Percentiles rank a stretch among this genome's conserved stretches.
Conservation (phyloP, 306 rosid genomes). For the Glycyrrhiza uralensis region DNA sequence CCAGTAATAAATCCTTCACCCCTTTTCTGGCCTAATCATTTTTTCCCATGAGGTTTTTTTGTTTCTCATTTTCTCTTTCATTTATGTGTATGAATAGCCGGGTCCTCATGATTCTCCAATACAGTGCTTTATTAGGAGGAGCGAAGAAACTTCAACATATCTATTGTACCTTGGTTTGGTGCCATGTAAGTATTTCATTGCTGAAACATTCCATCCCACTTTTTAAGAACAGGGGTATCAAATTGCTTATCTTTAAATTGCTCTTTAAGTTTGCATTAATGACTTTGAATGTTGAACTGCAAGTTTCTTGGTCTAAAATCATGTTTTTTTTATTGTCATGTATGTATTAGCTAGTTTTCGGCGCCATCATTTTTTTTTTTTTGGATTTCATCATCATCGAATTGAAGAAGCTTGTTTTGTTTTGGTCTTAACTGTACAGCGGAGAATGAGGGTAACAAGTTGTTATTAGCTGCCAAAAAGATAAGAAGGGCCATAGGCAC, state of each 20-base stretch:
- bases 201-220: not conserved
- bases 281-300: not conserved
- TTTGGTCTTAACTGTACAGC: slow-evolving; percentile 39
- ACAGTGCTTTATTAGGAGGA: slow-evolving; percentile 77
- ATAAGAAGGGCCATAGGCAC: slow-evolving; percentile 64
- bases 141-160: slow-evolving; percentile 59
- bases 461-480: slow-evolving; percentile 68
- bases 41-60: not conserved
- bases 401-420: slow-evolving; percentile 16
- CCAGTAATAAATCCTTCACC: slow-evolving; percentile 42
- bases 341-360: not conserved
- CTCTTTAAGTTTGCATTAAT: not conserved
- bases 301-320: not conserved
- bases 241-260: not conserved
- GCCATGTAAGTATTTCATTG: slow-evolving; percentile 53
- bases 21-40: not conserved
- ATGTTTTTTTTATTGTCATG: not conserved
- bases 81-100: slow-evolving; percentile 48
- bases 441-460: slow-evolving; percentile 53
- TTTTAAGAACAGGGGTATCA: not conserved
- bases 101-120: slow-evolving; percentile 70
- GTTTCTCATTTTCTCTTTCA: not conserved
- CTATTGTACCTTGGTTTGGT: slow-evolving; percentile 53
- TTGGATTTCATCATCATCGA: not conserved
- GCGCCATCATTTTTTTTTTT: not conserved